Evolutionary conservation across 805 yeast species (phyloP), one percentile per base, ranked within the genome.

Genomic region (Myxozyma geophila): DNA sequence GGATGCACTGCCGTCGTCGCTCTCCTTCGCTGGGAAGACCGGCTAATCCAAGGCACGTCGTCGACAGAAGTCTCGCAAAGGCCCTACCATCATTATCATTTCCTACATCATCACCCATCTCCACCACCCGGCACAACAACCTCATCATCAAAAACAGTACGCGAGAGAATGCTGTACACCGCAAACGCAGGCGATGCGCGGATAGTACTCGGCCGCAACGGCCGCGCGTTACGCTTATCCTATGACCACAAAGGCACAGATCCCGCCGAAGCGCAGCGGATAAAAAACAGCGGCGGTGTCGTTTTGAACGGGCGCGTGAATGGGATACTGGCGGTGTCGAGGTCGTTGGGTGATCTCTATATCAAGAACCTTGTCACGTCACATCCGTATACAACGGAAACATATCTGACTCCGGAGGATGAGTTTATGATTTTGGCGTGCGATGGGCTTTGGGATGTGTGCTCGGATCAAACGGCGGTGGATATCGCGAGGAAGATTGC

Each of bases 1-100:
- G 99, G 99, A 0, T 87, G 96, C 70, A 95, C 99, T 0, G 98
- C 97, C 0, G 97, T 96, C 0, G 98, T 92, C 9, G 97, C 97
- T 1, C 84, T 95, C 0, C 74, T 91, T 62, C 80, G 96, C 61
- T 91, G 96, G 96, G 98, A 93, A 57, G 67, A 70, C 39, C 52
- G 58, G 55, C 19, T 60, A 13, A 37, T 44, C 23, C 51, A 59
- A 15, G 51, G 52, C 43, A 15, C 23, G 2, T 2, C 39, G 36
- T 28, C 28, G 37, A 50, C 33, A 21, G 51, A 54, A 4, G 12
- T 54, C 15, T 51, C 63, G 9, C 63, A 63, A 17, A 53, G 37
- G 21, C 47, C 57, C 12, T 63, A 63, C 43, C 67, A 60, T 40
- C 62, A 63, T 12, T 36, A 59, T 28, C 67, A 63, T 36, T 57